Conservation (phyloP, 148 eudicot genomes). For the Pouteria glomerata region DNA sequence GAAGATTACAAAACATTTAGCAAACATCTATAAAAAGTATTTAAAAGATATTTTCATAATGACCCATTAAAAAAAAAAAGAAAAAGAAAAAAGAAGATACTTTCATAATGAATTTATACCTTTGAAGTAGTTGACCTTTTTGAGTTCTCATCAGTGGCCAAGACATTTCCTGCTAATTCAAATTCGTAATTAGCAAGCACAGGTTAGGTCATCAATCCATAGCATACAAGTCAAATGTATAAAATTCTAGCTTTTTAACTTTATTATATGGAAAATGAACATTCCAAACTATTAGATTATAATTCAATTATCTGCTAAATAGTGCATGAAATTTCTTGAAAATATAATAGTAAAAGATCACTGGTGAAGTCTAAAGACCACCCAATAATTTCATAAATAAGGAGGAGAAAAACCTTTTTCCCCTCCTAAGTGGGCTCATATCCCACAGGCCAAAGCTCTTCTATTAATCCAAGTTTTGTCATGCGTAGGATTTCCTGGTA, state of each 20-base stretch:
- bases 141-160: conserved; percentile 24
- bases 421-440: neutral
- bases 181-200: conserved; percentile 1
- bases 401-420: neutral
- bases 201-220: neutral
- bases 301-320: neutral
- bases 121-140: conserved; percentile 35
- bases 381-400: neutral
- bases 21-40: neutral
- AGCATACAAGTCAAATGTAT: neutral
- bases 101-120: conserved; percentile 21
- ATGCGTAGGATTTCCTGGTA: neutral
- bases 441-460: neutral
- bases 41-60: neutral
- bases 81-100: no score
- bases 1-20: neutral
- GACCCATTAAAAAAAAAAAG: no score
- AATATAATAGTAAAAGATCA: neutral
- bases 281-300: neutral
- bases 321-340: neutral
- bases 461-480: neutral
- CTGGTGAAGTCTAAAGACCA: neutral
- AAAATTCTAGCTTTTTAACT: neutral
- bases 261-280: neutral
- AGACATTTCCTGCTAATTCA: conserved; percentile 24